A percentile compares a stretch with the other conserved stretches of the same genome.
Conservation (phyloP, 805 yeast species). For the Kazachstania martiniae region DNA sequence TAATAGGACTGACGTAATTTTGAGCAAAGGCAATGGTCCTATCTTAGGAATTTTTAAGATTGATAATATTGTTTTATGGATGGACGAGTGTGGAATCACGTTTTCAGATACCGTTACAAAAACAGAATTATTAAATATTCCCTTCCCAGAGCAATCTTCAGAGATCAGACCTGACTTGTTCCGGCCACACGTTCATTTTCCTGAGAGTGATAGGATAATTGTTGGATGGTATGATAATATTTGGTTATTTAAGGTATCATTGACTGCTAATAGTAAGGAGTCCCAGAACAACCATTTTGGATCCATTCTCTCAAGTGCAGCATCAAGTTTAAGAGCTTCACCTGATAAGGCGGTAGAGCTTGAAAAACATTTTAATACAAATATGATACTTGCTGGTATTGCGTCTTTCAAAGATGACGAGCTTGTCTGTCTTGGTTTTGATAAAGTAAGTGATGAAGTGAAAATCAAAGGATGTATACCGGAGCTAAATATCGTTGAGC, state of each 20-base stretch:
- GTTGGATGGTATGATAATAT: constrained; percentile 78
- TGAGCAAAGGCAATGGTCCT: constrained; percentile 55
- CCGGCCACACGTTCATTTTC: constrained; percentile 66
- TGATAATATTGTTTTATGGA: constrained; percentile 66
- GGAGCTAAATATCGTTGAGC: constrained; percentile 60
- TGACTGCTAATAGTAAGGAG: constrained; percentile 1
- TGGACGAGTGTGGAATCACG: constrained; percentile 71
- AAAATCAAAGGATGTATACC: constrained; percentile 43
- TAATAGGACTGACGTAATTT: constrained; percentile 52
- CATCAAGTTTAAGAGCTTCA: constrained; percentile 37
- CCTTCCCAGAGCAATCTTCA: constrained; percentile 35
- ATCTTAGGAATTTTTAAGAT: constrained; percentile 55
- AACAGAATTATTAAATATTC: constrained; percentile 38
- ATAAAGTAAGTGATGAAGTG: constrained; percentile 18
- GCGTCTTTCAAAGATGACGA: constrained; percentile 65
- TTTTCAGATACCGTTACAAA: constrained; percentile 49
- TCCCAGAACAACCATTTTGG: constrained; percentile 7
- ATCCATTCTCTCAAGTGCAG: constrained; percentile 30
- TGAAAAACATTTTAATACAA: constrained; percentile 31
- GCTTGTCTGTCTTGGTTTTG: constrained; percentile 34
- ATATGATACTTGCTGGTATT: constrained; percentile 58
- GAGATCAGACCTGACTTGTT: constrained; percentile 59
- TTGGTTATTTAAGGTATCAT: constrained; percentile 52
- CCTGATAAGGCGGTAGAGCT: constrained; percentile 33
- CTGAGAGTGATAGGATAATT: constrained; percentile 54